phyloP scores from a whole-genome alignment of 495 filamentous ascomycete species.

The Trichoderma virens region DNA sequence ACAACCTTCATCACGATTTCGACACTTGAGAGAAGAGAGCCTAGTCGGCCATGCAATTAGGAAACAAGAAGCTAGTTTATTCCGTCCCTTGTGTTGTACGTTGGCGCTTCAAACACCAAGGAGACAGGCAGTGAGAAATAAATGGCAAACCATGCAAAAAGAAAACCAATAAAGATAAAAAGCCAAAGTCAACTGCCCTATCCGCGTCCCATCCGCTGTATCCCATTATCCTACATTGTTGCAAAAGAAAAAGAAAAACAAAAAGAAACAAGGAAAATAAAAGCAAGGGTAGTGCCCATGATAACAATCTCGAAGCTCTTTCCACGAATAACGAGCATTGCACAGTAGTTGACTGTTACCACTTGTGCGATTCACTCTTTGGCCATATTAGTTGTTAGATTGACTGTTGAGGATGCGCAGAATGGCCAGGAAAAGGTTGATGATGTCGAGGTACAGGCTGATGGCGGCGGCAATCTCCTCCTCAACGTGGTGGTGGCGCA shows the following conservation, averaged over 20 bases:
- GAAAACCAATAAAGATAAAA: not conserved
- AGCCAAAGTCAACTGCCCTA: not conserved
- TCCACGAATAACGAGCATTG: not conserved
- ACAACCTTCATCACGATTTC: constrained; percentile 20
- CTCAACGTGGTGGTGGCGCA: constrained; percentile 94
- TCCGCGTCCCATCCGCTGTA: not conserved
- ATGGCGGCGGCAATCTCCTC: constrained; percentile 98
- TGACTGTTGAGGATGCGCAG: constrained; percentile 84
- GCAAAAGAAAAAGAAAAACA: constrained; percentile 28
- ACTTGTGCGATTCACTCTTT: not conserved
- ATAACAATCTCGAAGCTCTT: not conserved
- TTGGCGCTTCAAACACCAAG: no score
- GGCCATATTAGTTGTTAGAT: constrained; percentile 59
- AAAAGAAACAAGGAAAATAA: constrained; percentile 15
- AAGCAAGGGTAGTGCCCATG: not conserved
- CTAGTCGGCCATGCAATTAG: not conserved
- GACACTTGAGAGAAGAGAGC: not conserved
- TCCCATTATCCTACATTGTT: constrained; percentile 23
- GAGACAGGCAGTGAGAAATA: not conserved
- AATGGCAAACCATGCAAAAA: not conserved
- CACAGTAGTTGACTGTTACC: not conserved
- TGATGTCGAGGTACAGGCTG: constrained; percentile 88
- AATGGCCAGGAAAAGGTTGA: constrained; percentile 94
- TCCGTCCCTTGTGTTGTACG: not conserved
- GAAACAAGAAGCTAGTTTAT: not conserved